Evolutionary conservation across 1,284 basidiomycete species (phyloP), one percentile per base, ranked within the genome.

Genomic region (Moesziomyces sp.): DNA sequence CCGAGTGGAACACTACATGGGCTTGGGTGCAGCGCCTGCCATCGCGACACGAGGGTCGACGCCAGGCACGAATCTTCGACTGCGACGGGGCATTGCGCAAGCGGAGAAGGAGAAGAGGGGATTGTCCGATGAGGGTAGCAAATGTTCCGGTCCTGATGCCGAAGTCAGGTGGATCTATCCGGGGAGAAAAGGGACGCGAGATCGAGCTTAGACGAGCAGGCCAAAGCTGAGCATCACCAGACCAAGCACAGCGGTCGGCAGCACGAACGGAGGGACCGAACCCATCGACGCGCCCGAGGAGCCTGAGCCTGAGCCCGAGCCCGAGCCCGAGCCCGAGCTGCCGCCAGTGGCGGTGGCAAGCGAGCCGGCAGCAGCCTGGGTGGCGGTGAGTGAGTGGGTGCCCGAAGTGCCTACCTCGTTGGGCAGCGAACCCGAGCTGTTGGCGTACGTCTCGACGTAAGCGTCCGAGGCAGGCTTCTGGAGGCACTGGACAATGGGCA

Each of bases 401-500:
- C 71, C 66, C 14, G 71, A 55, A 13, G 65, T 14, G 38, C 65
- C 65, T 3, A 47, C 55, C 58, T 74, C 71, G 58, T 68, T 74
- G 46, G 71, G 65, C 16, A 69, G 66, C 42, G 65, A 44, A 6
- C 73, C 76, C 18, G 76, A 66, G 52, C 54, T 70, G 64, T 81
- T 81, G 28, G 53, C 44, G 56, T 78, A 75, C 23, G 79, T 81
- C 70, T 81, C 76, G 51, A 77, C 43, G 60, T 79, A 81, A 21
- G 79, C 72, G 46, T 81, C 74, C 33, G 58, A 62, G n/a, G 67
- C 47, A 7, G 64, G 66, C 65, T 77, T 67, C 53, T 73, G 58
- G 35, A 79, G 63, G 59, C 79, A 81, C 49, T 74, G 50, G 21
- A 79, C 66, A 35, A 81, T 87, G 38, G 87, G 86, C 83, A 87